phyloP scores from a whole-genome alignment of 2,329 filamentous ascomycete genomes.

The Penicillium sp. region DNA sequence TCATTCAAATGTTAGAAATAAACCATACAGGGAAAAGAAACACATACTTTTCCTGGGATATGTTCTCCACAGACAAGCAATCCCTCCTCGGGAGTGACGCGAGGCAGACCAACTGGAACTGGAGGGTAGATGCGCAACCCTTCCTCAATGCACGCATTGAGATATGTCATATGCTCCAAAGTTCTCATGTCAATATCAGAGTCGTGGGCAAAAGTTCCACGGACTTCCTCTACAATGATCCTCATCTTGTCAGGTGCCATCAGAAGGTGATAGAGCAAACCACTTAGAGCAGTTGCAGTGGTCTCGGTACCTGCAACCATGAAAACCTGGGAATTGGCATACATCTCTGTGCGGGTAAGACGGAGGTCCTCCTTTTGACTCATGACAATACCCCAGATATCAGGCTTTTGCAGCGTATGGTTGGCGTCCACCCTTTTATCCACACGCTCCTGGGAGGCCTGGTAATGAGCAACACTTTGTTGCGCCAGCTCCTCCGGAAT shows the following conservation, averaged over 20 bases:
- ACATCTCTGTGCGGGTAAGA: not conserved
- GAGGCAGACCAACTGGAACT: not conserved
- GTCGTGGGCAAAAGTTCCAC: not conserved
- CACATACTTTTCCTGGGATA: not conserved
- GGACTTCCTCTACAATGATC: not conserved
- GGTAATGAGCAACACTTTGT: not conserved
- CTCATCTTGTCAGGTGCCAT: not conserved
- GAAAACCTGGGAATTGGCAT: not conserved
- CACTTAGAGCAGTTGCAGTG: not conserved
- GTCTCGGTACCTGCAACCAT: not conserved
- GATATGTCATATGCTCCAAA: not conserved
- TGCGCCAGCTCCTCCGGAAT: not conserved
- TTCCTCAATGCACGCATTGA: not conserved
- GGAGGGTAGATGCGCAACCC: not conserved
- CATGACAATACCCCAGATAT: not conserved
- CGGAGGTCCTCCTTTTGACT: not conserved
- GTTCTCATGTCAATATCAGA: not conserved
- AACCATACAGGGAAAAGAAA: not conserved
- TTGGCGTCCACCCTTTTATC: not conserved
- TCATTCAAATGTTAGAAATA: not conserved
- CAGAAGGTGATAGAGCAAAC: not conserved
- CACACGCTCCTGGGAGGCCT: not conserved
- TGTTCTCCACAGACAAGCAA: not conserved
- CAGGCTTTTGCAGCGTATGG: not conserved
- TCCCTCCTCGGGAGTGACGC: not conserved